Conservation (phyloP, 768 basidiomycete species). For the Naganishia vaughanmartiniae region DNA sequence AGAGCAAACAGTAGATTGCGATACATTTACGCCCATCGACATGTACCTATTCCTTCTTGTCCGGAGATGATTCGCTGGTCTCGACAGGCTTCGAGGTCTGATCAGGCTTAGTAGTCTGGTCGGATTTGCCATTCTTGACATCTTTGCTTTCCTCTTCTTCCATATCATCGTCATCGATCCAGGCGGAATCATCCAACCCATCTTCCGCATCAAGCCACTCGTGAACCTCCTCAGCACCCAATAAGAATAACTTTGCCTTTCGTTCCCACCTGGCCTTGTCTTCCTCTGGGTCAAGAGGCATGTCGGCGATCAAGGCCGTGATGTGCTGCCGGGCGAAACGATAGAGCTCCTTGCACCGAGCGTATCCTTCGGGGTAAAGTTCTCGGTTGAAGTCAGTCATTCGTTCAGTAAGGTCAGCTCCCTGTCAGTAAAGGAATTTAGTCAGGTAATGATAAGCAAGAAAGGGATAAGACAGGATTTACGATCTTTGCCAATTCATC, state of each 20-base stretch:
- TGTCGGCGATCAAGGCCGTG: constrained; percentile 1
- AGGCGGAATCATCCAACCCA: constrained; percentile 4
- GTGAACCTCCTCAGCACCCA: constrained; percentile 7
- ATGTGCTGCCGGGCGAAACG: constrained; percentile 14
- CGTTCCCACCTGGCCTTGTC: constrained; percentile 3
- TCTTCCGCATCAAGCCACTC: constrained; percentile 12
- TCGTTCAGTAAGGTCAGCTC: constrained; percentile 1
- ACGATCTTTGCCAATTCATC: constrained; percentile 9
- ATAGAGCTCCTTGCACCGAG: constrained; percentile 21
- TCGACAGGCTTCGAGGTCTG: background rate
- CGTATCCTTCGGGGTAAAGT: constrained; percentile 16
- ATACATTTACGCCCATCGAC: no score
- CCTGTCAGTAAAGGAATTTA: background rate
- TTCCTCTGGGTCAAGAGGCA: constrained; percentile 1
- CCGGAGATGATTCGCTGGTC: background rate
- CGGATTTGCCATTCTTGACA: background rate
- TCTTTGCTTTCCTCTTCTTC: constrained; percentile 9
- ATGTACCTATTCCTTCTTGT: background rate
- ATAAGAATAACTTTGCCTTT: constrained; percentile 12
- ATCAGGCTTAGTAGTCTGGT: background rate
- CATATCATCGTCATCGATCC: constrained; percentile 9
- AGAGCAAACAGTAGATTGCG: background rate
- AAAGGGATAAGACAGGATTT: background rate
- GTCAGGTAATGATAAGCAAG: background rate
- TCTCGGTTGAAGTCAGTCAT: constrained; percentile 22